A percentile compares a stretch with the other conserved stretches of the same genome.
These are phyloP conservation scores for Calcarisporium arbuscula DNA, from an alignment of 2,329 filamentous ascomycete species.

Conservation along the genomic window DNA sequence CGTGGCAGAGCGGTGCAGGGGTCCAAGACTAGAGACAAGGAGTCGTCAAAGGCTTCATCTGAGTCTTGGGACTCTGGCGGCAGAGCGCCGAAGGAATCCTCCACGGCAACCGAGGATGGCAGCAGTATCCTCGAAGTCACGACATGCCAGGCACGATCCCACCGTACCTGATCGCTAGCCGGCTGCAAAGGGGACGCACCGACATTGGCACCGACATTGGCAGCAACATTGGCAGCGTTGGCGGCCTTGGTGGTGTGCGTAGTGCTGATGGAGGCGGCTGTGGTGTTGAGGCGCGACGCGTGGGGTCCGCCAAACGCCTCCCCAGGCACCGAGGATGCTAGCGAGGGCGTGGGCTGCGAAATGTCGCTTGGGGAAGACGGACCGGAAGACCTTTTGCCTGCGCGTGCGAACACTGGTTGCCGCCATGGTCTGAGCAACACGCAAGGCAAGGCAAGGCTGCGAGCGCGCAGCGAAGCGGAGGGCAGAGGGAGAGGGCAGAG, in stretches of 20 bases:
- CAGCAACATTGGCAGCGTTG: conserved; percentile 2
- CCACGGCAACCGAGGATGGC: conserved; percentile 46
- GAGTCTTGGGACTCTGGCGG: conserved; percentile 35
- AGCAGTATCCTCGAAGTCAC: conserved; percentile 53
- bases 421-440: conserved; percentile 30
- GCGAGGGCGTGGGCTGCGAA: conserved; percentile 41
- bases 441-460: too few species aligned
- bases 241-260: not conserved
- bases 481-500: too few species aligned
- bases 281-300: conserved; percentile 11
- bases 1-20: conserved; percentile 39
- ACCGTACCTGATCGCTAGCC: conserved; percentile 45
- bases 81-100: conserved; percentile 47
- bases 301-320: conserved; percentile 40
- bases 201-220: not conserved
- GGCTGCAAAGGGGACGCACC: conserved; percentile 1
- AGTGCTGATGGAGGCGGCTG: conserved; percentile 10
- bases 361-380: conserved; percentile 49
- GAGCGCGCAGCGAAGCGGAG: too few species aligned
- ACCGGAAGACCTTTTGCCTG: conserved; percentile 45
- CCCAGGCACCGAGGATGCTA: conserved; percentile 32
- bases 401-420: conserved; percentile 40
- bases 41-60: conserved; percentile 41
- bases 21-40: conserved; percentile 47
- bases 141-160: conserved; percentile 56